These are phyloP conservation scores for Trichosanthes truncata DNA, from an alignment of 306 rosid species.

Conservation along the genomic window DNA sequence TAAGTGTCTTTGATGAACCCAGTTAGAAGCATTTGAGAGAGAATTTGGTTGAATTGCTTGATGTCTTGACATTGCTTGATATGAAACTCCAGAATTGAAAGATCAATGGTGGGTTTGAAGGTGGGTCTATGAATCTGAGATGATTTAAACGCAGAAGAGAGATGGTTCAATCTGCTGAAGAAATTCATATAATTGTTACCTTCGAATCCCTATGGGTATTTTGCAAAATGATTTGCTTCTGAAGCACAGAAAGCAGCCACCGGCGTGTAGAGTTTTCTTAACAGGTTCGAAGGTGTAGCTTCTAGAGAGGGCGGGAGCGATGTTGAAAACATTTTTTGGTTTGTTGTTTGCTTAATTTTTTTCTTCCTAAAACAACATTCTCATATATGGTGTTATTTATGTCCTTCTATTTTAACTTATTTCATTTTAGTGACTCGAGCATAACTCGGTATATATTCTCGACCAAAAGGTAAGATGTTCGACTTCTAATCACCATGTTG, in stretches of 20 bases:
- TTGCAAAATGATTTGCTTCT: background rate
- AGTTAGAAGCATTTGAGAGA: slow-evolving; percentile 60
- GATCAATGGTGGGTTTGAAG: slow-evolving; percentile 34
- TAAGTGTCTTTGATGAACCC: slow-evolving; percentile 51
- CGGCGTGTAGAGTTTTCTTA: too few relatives aligned
- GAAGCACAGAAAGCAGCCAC: too few relatives aligned
- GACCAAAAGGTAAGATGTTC: too few relatives aligned
- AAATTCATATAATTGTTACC: background rate
- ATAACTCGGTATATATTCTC: too few relatives aligned
- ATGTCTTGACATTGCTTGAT: slow-evolving; percentile 30
- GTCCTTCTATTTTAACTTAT: too few relatives aligned
- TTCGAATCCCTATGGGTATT: background rate
- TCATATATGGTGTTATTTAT: too few relatives aligned
- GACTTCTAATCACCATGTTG: too few relatives aligned
- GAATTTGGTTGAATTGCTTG: slow-evolving; percentile 37
- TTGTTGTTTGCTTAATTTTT: too few relatives aligned
- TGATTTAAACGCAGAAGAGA: slow-evolving; percentile 16
- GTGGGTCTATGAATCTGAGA: slow-evolving; percentile 11
- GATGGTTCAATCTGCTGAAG: slow-evolving; percentile 1
- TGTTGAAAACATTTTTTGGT: too few relatives aligned
- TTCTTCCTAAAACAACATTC: too few relatives aligned
- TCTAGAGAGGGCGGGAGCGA: background rate
- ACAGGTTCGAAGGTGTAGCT: background rate
- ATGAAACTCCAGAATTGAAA: slow-evolving; percentile 32
- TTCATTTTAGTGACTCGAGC: too few relatives aligned